Evolutionary conservation across 2,329 filamentous ascomycete genomes (phyloP).

Genomic region (Fusarium gaditjirri): DNA sequence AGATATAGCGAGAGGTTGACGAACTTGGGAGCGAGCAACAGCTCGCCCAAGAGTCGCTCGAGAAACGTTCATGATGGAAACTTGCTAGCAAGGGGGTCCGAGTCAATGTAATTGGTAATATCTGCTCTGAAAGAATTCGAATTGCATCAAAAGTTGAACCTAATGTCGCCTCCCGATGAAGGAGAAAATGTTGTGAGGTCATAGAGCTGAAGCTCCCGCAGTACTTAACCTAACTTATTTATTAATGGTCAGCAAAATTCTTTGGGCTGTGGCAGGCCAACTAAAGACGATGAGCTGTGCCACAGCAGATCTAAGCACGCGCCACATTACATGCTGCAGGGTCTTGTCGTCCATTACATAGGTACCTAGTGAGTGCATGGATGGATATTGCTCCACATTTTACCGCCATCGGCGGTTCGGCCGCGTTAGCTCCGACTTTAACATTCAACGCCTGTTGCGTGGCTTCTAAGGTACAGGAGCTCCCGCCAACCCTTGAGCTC

Average conservation of each 20-base stretch:
- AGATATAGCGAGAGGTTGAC: constrained; percentile 32
- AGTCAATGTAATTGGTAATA: constrained; percentile 5
- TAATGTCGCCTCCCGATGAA: constrained; percentile 20
- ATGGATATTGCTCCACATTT: constrained; percentile 22
- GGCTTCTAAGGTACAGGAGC: constrained; percentile 42
- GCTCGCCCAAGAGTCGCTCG: constrained; percentile 45
- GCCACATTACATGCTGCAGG: constrained; percentile 37
- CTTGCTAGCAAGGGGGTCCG: neutral
- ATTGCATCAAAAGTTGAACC: constrained; percentile 4
- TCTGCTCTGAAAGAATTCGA: constrained; percentile 3
- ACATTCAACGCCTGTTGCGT: constrained; percentile 43
- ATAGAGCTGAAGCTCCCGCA: constrained; percentile 37
- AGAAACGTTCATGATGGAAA: constrained; percentile 47
- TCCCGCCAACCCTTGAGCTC: constrained; percentile 30
- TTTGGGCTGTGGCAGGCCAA: constrained; percentile 36
- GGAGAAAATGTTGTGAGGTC: constrained; percentile 42
- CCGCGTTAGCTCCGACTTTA: constrained; percentile 44
- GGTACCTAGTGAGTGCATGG: constrained; percentile 7
- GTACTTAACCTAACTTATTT: constrained; percentile 5
- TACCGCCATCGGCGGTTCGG: constrained; percentile 46
- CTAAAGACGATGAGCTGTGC: constrained; percentile 6
- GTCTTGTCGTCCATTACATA: neutral
- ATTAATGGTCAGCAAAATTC: constrained; percentile 45
- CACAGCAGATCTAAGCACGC: constrained; percentile 13
- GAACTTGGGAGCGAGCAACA: constrained; percentile 39